These are phyloP conservation scores for Fusarium udum DNA, from an alignment of 2,329 filamentous ascomycete genomes.

Conservation along the genomic window DNA sequence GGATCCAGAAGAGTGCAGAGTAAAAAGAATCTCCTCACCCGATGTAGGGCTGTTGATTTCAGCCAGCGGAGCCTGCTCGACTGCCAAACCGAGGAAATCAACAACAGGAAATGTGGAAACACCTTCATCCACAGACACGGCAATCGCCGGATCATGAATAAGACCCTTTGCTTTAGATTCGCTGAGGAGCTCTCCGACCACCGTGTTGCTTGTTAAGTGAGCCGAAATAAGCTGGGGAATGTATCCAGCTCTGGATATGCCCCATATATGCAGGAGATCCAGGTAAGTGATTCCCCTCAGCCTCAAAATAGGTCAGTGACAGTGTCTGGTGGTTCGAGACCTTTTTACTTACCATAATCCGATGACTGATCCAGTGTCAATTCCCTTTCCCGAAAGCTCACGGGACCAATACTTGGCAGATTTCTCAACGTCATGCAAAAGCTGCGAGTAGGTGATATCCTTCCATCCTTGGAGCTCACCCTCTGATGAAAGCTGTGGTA, in stretches of 20 bases:
- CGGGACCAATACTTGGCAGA: not conserved
- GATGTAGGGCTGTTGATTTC: not conserved
- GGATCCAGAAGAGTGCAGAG: not conserved
- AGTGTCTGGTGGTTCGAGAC: rapidly evolving
- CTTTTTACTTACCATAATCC: not conserved
- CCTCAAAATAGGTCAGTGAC: rapidly evolving
- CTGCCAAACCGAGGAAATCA: not conserved
- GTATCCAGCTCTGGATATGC: not conserved
- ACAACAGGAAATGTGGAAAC: not conserved
- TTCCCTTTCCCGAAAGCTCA: not conserved
- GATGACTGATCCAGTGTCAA: not conserved
- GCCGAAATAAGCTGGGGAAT: not conserved
- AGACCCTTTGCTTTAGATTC: not conserved
- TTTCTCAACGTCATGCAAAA: not conserved
- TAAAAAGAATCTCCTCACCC: not conserved
- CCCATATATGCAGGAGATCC: not conserved
- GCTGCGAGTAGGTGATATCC: not conserved
- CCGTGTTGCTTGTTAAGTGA: not conserved
- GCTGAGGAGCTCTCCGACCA: not conserved
- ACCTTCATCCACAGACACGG: not conserved
- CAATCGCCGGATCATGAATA: not conserved
- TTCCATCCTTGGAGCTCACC: not conserved
- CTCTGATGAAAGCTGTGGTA: not conserved
- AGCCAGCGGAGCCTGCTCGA: not conserved
- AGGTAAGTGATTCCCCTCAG: not conserved